phyloP scores from a whole-genome alignment of 805 yeast genomes.

The Cyberlindnera petersonii region DNA sequence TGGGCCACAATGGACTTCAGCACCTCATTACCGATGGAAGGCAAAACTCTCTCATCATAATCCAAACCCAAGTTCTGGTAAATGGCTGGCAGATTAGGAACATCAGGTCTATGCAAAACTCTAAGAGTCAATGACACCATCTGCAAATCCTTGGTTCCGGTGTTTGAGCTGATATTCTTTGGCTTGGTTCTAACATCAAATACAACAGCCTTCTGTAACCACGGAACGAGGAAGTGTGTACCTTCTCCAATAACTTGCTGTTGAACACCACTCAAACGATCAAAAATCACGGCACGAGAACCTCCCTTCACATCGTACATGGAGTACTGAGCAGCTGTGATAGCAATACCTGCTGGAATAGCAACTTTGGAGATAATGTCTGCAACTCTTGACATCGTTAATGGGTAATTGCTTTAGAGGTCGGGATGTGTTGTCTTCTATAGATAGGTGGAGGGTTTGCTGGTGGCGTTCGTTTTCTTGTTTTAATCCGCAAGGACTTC shows the following conservation, averaged over 20 bases:
- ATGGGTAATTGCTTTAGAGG: not conserved
- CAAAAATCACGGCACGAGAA: conserved; percentile 91
- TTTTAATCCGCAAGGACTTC: too few species aligned
- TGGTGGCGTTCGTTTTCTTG: conserved; percentile 3
- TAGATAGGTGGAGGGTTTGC: too few species aligned
- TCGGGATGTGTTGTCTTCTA: not conserved
- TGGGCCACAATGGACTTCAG: conserved; percentile 88
- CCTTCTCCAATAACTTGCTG: conserved; percentile 93
- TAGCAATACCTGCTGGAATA: conserved; percentile 64
- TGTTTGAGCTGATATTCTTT: conserved; percentile 85
- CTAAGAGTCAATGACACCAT: conserved; percentile 91
- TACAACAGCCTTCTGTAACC: conserved; percentile 89
- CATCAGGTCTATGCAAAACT: conserved; percentile 92
- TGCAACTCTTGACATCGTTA: conserved; percentile 37
- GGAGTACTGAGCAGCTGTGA: conserved; percentile 73
- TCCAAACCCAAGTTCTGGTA: conserved; percentile 91
- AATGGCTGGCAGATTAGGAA: conserved; percentile 71
- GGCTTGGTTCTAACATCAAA: conserved; percentile 96
- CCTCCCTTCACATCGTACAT: conserved; percentile 97
- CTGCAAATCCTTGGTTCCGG: conserved; percentile 96
- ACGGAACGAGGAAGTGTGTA: conserved; percentile 90
- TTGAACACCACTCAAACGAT: conserved; percentile 85
- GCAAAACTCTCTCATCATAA: conserved; percentile 91
- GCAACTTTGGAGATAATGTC: conserved; percentile 49
- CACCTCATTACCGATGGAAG: conserved; percentile 90